A percentile compares a stretch with the other conserved stretches of the same genome.
Evolutionary conservation across 148 eudicot species (phyloP).

Genomic region (Silene uniflora): DNA sequence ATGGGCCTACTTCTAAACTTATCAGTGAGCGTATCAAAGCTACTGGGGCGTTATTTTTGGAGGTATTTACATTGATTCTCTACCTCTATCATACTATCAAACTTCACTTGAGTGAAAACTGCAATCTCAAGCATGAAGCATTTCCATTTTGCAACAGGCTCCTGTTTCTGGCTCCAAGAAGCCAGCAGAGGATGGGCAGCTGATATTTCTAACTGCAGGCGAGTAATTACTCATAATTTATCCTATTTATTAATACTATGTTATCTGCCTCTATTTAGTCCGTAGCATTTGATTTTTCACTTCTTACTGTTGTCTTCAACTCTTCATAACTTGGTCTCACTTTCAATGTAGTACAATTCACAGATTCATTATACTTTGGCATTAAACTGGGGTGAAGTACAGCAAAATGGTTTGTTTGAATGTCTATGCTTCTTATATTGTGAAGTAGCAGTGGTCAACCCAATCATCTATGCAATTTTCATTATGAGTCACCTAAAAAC

Average conservation of each 20-base stretch:
- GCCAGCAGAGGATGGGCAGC: constrained; percentile 94
- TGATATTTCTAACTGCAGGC: constrained; percentile 90
- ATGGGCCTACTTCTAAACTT: constrained; percentile 67
- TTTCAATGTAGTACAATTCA: too few relatives aligned
- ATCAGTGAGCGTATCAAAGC: constrained; percentile 58
- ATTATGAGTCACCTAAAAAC: not conserved
- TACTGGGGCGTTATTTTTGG: constrained; percentile 79
- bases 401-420: too few relatives aligned
- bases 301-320: too few relatives aligned
- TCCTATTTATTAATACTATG: not conserved
- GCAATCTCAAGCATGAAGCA: constrained; percentile 19
- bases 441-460: too few relatives aligned
- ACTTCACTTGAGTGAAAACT: not conserved
- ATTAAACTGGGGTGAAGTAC: too few relatives aligned
- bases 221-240: not conserved
- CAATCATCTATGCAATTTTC: not conserved
- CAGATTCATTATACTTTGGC: too few relatives aligned
- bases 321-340: too few relatives aligned
- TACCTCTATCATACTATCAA: not conserved
- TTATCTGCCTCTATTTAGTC: too few relatives aligned
- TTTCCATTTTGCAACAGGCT: constrained; percentile 51
- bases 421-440: too few relatives aligned
- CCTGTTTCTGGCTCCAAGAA: constrained; percentile 97
- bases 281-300: too few relatives aligned
- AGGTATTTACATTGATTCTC: constrained; percentile 38